These are phyloP conservation scores for Poronia punctata DNA, from an alignment of 495 filamentous ascomycete genomes.

Conservation along the genomic window DNA sequence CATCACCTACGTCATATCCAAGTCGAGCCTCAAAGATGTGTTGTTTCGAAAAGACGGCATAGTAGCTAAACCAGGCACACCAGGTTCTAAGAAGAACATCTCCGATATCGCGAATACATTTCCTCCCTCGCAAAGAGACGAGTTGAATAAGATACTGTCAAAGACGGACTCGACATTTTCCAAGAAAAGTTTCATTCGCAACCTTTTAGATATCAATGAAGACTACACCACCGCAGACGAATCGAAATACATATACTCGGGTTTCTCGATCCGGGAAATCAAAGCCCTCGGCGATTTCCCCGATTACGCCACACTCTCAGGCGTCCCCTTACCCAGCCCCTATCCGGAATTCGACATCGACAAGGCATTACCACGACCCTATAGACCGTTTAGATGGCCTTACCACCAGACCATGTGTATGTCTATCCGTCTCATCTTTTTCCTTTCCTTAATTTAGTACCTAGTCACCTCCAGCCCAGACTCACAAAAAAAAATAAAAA, in stretches of 20 bases:
- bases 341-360: slow-evolving; percentile 56
- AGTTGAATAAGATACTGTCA: slow-evolving; percentile 20
- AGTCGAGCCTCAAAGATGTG: too few relatives aligned
- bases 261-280: slow-evolving; percentile 61
- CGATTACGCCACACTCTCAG: slow-evolving; percentile 71
- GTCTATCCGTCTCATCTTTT: slow-evolving; percentile 19
- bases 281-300: slow-evolving; percentile 73
- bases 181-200: slow-evolving; percentile 6
- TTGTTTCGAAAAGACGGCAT: too few relatives aligned
- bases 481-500: slow-evolving; percentile 1
- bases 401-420: slow-evolving; percentile 95
- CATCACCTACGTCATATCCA: too few relatives aligned
- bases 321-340: slow-evolving; percentile 65
- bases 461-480: slow-evolving; percentile 12
- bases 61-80: too few relatives aligned
- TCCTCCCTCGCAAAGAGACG: slow-evolving; percentile 26
- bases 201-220: slow-evolving; percentile 18
- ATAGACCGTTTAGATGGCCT: slow-evolving; percentile 77
- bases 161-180: slow-evolving; percentile 14
- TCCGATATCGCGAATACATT: slow-evolving; percentile 13
- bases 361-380: slow-evolving; percentile 60
- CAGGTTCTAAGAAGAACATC: too few relatives aligned
- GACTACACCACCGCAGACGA: slow-evolving; percentile 25
- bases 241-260: slow-evolving; percentile 32
- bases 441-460: background rate